Percentiles rank a stretch among this genome's conserved stretches.
Evolutionary conservation across 2,329 filamentous ascomycete genomes (phyloP).

Genomic region (Aspergillus terreus): DNA sequence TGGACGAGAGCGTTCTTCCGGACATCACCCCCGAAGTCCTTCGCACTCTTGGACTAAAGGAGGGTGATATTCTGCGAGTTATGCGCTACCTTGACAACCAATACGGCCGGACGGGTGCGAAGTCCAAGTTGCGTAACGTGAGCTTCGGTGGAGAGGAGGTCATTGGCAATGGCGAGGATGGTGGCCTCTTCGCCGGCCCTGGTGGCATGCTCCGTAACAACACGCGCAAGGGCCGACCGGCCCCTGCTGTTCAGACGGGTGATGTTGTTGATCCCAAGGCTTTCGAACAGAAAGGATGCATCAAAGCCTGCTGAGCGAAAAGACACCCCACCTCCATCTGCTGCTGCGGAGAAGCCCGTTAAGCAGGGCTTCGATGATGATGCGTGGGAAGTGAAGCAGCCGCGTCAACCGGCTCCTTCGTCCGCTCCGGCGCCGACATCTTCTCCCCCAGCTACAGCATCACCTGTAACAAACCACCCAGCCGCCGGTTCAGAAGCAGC

Average conservation of each 20-base stretch:
- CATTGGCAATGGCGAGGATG: constrained; percentile 57
- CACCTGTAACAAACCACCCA: constrained; percentile 29
- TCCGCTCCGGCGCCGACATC: constrained; percentile 34
- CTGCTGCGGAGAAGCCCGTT: constrained; percentile 48
- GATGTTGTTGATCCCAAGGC: constrained; percentile 85
- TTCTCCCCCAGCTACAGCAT: constrained; percentile 23
- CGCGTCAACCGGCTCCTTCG: constrained; percentile 53
- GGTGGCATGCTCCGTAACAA: constrained; percentile 92
- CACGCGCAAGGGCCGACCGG: constrained; percentile 84
- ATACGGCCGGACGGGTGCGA: constrained; percentile 60
- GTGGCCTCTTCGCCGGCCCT: constrained; percentile 84
- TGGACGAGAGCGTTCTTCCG: constrained; percentile 88
- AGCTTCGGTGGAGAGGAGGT: constrained; percentile 52
- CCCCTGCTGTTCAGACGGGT: constrained; percentile 78
- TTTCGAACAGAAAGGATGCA: constrained; percentile 64
- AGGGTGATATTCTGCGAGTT: constrained; percentile 93
- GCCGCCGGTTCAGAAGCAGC: constrained; percentile 25
- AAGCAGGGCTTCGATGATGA: constrained; percentile 83
- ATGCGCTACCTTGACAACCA: constrained; percentile 84
- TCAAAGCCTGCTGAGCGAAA: constrained; percentile 39
- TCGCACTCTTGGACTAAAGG: constrained; percentile 85
- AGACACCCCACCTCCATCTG: constrained; percentile 44
- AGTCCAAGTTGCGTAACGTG: constrained; percentile 54
- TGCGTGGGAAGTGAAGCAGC: constrained; percentile 92
- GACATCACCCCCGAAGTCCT: constrained; percentile 82